These are phyloP conservation scores for Starmerella potacharoeniae DNA, from an alignment of 805 yeast genomes.

Conservation along the genomic window DNA sequence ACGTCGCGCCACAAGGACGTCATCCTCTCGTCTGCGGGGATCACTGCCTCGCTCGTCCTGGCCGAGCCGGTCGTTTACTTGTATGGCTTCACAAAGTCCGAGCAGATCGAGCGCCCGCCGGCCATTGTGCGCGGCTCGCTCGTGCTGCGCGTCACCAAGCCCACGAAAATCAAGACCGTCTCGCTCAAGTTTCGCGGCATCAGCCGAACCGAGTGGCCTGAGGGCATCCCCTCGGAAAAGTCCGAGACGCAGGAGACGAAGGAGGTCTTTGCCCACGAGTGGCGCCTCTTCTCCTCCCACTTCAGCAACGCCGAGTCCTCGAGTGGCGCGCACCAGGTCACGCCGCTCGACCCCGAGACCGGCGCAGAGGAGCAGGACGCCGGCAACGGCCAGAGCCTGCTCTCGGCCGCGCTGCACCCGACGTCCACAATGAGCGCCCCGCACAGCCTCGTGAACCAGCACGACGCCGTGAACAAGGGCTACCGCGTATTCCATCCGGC, in stretches of 20 bases:
- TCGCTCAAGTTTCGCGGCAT: slow-evolving; percentile 52
- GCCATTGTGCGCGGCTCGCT: slow-evolving; percentile 72
- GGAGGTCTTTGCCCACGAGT: slow-evolving; percentile 63
- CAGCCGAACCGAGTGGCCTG: slow-evolving; percentile 90
- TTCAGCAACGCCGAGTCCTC: slow-evolving; percentile 29
- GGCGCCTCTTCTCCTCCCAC: slow-evolving; percentile 66
- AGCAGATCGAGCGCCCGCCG: slow-evolving; percentile 58
- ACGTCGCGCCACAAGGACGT: slow-evolving; percentile 14
- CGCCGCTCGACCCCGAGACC: slow-evolving; percentile 20
- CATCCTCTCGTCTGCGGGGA: slow-evolving; percentile 18
- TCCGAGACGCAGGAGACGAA: slow-evolving; percentile 52
- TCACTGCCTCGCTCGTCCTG: slow-evolving; percentile 29
- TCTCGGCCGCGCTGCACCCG: slow-evolving; percentile 5
- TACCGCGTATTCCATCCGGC: slow-evolving; percentile 62
- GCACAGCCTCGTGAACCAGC: slow-evolving; percentile 19
- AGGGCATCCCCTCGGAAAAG: slow-evolving; percentile 89
- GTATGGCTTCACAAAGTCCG: slow-evolving; percentile 66
- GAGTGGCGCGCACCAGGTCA: slow-evolving; percentile 37
- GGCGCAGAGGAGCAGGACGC: not conserved
- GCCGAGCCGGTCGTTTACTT: slow-evolving; percentile 73
- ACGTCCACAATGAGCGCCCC: slow-evolving; percentile 6
- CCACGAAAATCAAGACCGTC: slow-evolving; percentile 58
- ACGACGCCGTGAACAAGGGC: slow-evolving; percentile 26
- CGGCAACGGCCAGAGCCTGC: not conserved
- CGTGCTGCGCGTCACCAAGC: slow-evolving; percentile 55